Base-by-base conservation (phyloP, 805 yeast species). In the Naumovozyma dairenensis region DNA sequence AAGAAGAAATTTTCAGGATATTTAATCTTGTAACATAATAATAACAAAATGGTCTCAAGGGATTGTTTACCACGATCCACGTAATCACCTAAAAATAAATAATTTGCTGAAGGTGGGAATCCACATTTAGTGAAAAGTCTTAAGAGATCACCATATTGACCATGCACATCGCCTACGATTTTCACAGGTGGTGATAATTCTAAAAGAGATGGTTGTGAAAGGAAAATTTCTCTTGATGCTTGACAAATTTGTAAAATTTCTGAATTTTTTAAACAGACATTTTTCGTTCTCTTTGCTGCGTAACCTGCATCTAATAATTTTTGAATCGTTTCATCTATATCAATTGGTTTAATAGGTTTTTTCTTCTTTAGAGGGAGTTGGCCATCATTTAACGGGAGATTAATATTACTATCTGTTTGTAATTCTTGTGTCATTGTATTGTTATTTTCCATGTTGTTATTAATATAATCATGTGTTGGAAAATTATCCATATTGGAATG, bases 11-110 rank as follows among this genome's bases (percentile, higher is more conserved):
- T 89, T 52, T 92, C 96, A 0, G 98, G 97, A 51, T 86, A 89
- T 58, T 89, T 89, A 59, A 92, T 87, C 58, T 92, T 92, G 65
- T 85, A 92, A 59, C 96, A 87, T 33, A 92, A 66, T 39, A 92
- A 65, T 31, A 92, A 65, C 40, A 89, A 63, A 16, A 92, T 86
- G 0, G 98, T 92, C 57, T 92, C 98, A 37, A 92, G 64, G 3
- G 93, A 80, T 61, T 92, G 98, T 59, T 92, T 92, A 37, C 98
- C 98, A 45, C 98, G 72, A 62, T 92, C 98, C 31, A 92, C 98
- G 58, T 92, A 92, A 62, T 92, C 98, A 19, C 98, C 98, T 30
- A 92, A 61, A 49, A 92, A 89, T 45, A 92, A 63, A 60, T 86
- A 92, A 59, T 92, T 92, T 10, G 96, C 75, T 41, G 80, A 72